Percentiles rank a stretch among this genome's conserved stretches.
These are phyloP conservation scores for Verticillium zaregamsianum DNA, from an alignment of 2,329 filamentous ascomycete genomes.

Conservation along the genomic window DNA sequence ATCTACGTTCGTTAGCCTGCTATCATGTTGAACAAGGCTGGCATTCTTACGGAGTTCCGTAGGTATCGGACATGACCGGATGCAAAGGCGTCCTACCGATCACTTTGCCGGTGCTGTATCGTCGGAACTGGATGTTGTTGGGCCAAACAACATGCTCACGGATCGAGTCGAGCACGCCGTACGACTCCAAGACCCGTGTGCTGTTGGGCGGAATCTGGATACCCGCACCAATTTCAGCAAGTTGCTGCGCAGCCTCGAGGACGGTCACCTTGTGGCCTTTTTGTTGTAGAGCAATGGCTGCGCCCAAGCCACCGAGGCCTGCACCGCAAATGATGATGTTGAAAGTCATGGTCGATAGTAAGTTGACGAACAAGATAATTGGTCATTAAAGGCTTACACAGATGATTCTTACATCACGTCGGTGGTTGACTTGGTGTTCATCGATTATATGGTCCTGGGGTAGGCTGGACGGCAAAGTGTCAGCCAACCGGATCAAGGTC, in stretches of 20 bases:
- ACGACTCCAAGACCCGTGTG: slow-evolving; percentile 2
- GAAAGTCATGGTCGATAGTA: slow-evolving; percentile 1
- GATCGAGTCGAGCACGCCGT: slow-evolving; percentile 4
- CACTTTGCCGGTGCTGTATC: slow-evolving; percentile 6
- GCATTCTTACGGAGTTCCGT: slow-evolving; percentile 6
- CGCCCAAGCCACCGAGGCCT: slow-evolving; percentile 7
- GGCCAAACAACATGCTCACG: slow-evolving; percentile 3
- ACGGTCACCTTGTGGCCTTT: slow-evolving; percentile 8
- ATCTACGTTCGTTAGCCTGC: too few relatives aligned
- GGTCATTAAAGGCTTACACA: too few relatives aligned
- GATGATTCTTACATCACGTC: too few relatives aligned
- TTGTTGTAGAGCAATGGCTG: slow-evolving; percentile 4
- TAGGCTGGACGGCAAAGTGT: too few relatives aligned
- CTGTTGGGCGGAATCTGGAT: slow-evolving; percentile 10
- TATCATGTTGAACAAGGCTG: too few relatives aligned
- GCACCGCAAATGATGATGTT: slow-evolving; percentile 7
- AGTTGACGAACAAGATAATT: too few relatives aligned
- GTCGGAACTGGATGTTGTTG: slow-evolving; percentile 2
- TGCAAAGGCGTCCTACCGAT: slow-evolving; percentile 6
- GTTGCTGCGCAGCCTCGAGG: slow-evolving; percentile 7
- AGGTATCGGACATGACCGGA: slow-evolving; percentile 7
- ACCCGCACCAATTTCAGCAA: slow-evolving; percentile 9
- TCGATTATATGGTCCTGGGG: too few relatives aligned
- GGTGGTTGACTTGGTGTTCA: too few relatives aligned
- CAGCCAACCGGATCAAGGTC: too few relatives aligned